Evolutionary conservation across 2,329 filamentous ascomycete species (phyloP).

Genomic region (Venturia pyrina): DNA sequence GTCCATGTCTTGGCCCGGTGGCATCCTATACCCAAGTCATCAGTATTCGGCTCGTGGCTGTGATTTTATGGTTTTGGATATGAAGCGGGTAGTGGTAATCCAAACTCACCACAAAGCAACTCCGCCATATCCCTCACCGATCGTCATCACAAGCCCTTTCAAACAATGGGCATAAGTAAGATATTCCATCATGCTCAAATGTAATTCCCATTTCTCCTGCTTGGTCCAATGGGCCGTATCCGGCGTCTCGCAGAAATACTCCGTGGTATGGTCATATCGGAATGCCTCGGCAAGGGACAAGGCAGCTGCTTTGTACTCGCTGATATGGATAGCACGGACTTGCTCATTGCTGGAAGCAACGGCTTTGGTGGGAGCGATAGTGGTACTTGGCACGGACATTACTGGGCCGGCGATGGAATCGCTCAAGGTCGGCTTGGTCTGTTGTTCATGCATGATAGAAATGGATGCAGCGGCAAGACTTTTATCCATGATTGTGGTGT

Average conservation of each 20-base stretch:
- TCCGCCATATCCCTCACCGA: slow-evolving; percentile 66
- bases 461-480: slow-evolving; percentile 21
- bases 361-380: not conserved
- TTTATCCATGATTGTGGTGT: slow-evolving; percentile 38
- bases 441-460: slow-evolving; percentile 19
- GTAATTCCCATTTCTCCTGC: slow-evolving; percentile 64
- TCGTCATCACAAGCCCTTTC: slow-evolving; percentile 62
- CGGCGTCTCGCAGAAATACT: slow-evolving; percentile 64
- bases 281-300: slow-evolving; percentile 68
- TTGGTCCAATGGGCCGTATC: slow-evolving; percentile 53
- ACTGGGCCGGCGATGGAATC: not conserved
- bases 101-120: slow-evolving; percentile 64
- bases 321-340: slow-evolving; percentile 52
- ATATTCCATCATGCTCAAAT: slow-evolving; percentile 68
- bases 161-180: slow-evolving; percentile 65
- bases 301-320: slow-evolving; percentile 62
- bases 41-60: not conserved
- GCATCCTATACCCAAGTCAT: slow-evolving; percentile 47
- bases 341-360: not conserved
- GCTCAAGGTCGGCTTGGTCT: slow-evolving; percentile 12
- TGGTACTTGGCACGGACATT: not conserved
- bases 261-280: slow-evolving; percentile 60
- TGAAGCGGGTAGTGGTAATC: not conserved
- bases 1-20: slow-evolving; percentile 64
- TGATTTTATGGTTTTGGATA: not conserved